Evolutionary conservation across 371 early-diverging fungal species (phyloP).

Genomic region (Mortierella sp.): DNA sequence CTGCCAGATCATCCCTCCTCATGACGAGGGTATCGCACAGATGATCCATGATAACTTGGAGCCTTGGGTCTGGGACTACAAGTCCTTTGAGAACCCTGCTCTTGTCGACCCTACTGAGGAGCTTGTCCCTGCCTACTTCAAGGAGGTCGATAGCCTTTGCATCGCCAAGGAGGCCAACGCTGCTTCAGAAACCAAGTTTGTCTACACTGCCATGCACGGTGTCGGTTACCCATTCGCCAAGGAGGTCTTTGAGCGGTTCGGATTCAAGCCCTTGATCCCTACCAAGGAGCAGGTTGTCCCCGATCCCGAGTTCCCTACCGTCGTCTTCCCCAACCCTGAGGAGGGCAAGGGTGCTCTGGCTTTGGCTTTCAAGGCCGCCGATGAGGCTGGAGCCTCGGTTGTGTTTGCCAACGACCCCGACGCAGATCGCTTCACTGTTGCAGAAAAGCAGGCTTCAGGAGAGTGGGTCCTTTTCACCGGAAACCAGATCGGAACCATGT

Average conservation of each 20-base stretch:
- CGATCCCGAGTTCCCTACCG: slow-evolving; percentile 96
- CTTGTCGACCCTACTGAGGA: slow-evolving; percentile 68
- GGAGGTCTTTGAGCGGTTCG: slow-evolving; percentile 77
- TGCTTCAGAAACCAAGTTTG: slow-evolving; percentile 72
- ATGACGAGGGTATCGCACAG: slow-evolving; percentile 86
- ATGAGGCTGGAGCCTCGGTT: slow-evolving; percentile 65
- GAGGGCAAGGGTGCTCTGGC: slow-evolving; percentile 90
- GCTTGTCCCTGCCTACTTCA: slow-evolving; percentile 81
- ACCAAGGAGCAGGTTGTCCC: slow-evolving; percentile 82
- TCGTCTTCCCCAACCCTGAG: slow-evolving; percentile 94
- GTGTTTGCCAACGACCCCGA: slow-evolving; percentile 99
- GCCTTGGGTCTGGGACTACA: slow-evolving; percentile 86
- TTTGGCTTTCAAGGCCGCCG: slow-evolving; percentile 84
- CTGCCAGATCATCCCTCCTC: slow-evolving; percentile 94
- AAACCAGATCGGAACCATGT: slow-evolving; percentile 92
- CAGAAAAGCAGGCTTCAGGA: slow-evolving; percentile 80
- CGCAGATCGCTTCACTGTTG: slow-evolving; percentile 95
- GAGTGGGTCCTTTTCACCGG: slow-evolving; percentile 91
- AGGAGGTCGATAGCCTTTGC: slow-evolving; percentile 65
- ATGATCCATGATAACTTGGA: slow-evolving; percentile 77
- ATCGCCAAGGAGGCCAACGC: slow-evolving; percentile 64
- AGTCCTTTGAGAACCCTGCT: slow-evolving; percentile 66
- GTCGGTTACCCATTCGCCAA: slow-evolving; percentile 88
- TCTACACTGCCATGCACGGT: slow-evolving; percentile 98
- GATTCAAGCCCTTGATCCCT: slow-evolving; percentile 73